Evolutionary conservation across 257 asterid species (phyloP), one percentile per base, ranked within the genome.

Genomic region (Penstemon barbatus): DNA sequence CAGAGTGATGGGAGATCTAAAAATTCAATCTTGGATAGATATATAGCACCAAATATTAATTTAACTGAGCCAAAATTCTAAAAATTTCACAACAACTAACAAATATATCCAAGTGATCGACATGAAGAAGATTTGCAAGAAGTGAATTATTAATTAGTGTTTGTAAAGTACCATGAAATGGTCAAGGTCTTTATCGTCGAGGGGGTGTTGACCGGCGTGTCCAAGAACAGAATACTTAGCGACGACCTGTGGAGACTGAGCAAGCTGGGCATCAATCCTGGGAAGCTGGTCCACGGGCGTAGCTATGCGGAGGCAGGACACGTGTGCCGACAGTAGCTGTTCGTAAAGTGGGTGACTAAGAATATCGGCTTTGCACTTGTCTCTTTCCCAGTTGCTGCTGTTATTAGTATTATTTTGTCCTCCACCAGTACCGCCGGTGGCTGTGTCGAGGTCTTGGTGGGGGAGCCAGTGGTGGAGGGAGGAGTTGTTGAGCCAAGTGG

Each of bases 221-320:
- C 82, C 94, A 10, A 87, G 89, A 33, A 87, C 83, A 9, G 98
- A 88, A 51, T 93, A 93, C 75, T 90, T 93, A 11, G 95, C 89
- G 13, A 88, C 96, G 5, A 90, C 94, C 81, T 86, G 89, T 70
- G 86, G 97, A 41, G 97, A 88, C 83, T 85, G 96, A 2, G 89
- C 97, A 7, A 93, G 75, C 94, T 93, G 98, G 1, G 98, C 96
- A 68, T 93, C 98, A 78, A 93, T 88, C 85, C 96, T 84, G 4
- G 97, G 95, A 33, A 93, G 84, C 85, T 92, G 98, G 89, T 92
- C 98, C 33, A 92, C 98, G 69, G 98, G 98, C 8, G 98, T 92
- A 0, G 98, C 97, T 48, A 92, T 92, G 12, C 98, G 86, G 74
- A 92, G 84, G 82, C 98, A 92, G 36, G 96, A 78, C 7, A 92